Evolutionary conservation across 1,284 basidiomycete species (phyloP), one percentile per base, ranked within the genome.

Genomic region (Ustilago hordei): DNA sequence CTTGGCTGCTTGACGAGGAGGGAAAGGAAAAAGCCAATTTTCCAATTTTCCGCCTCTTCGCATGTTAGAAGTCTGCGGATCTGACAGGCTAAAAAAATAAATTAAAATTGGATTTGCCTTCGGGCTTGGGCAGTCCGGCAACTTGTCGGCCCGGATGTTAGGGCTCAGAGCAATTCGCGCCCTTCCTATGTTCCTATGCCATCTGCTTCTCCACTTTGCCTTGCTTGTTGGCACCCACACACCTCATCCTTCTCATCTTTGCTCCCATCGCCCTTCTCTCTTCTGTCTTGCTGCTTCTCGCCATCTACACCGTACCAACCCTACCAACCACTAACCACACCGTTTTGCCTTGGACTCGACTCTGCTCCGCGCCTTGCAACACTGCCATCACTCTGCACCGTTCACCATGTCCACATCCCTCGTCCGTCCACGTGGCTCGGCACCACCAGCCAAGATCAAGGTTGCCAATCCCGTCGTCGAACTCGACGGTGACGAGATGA

Each of bases 391-490:
- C 45, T 1, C 54, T 19, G 35, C 32, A 17, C 11, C 12, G 19
- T 3, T 36, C 55, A 59, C 61, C 57, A 76, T 72, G 63, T 67
- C 69, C 4, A 64, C 54, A 7, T 54, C 53, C 4, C 38, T 75
- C 61, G 73, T 75, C 39, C 74, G 62, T 59, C 74, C 69, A 60
- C 74, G 69, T 34, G 74, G 65, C 45, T 67, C 62, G 54, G 43
- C 58, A 8, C 53, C 45, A 28, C 56, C 78, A 64, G 69, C 73
- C 54, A 85, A 84, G 71, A 97, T 98, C 87, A 90, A 90, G 53
- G 95, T 97, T 71, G 88, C 90, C 84, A 95, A 95, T 86, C 95
- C 96, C 23, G 91, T 99, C 71, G 95, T 98, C 69, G 95, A 98
- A 89, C 91, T 98, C 75, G 84, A 86, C 66, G 85, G 84, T 34